Conservation (phyloP, 345 rosid genomes). For the Pistacia atlantica region DNA sequence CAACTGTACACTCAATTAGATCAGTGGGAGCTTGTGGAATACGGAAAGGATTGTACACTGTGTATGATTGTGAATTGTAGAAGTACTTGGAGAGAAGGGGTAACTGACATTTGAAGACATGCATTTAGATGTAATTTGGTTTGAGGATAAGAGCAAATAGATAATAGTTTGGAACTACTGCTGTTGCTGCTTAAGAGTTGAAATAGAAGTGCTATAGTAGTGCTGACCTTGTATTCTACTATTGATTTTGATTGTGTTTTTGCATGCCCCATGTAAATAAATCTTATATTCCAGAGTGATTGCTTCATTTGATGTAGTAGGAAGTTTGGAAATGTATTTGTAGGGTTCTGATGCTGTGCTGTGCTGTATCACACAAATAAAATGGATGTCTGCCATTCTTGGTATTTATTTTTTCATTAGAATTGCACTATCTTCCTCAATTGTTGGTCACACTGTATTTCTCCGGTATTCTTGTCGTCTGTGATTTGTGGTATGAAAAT, state of each 20-base stretch:
- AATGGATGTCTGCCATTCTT: slow-evolving; percentile 18
- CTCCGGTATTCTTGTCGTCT: no score
- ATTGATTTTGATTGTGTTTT: slow-evolving; percentile 31
- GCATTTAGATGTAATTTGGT: slow-evolving; percentile 22
- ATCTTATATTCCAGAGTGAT: slow-evolving; percentile 11
- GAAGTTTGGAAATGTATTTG: slow-evolving; percentile 22
- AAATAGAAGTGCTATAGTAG: slow-evolving; percentile 24
- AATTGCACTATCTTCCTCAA: neutral
- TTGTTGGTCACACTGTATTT: no score
- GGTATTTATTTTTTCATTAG: neutral
- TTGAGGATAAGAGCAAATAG: slow-evolving; percentile 15
- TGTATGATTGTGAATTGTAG: slow-evolving; percentile 35
- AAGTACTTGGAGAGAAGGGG: slow-evolving; percentile 17
- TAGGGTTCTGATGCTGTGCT: slow-evolving; percentile 18
- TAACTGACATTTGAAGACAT: slow-evolving; percentile 29
- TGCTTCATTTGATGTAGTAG: slow-evolving; percentile 20
- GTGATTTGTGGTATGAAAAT: no score
- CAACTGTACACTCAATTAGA: slow-evolving; percentile 22
- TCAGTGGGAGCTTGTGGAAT: slow-evolving; percentile 46
- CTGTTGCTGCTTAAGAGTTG: slow-evolving; percentile 4
- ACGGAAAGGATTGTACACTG: slow-evolving; percentile 40
- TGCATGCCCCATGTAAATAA: slow-evolving; percentile 21
- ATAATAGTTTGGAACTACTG: slow-evolving; percentile 15
- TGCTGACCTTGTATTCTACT: slow-evolving; percentile 21
- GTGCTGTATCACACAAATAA: neutral